Conservation (phyloP, 2,329 filamentous ascomycete genomes). For the Neofusicoccum umdonicola region DNA sequence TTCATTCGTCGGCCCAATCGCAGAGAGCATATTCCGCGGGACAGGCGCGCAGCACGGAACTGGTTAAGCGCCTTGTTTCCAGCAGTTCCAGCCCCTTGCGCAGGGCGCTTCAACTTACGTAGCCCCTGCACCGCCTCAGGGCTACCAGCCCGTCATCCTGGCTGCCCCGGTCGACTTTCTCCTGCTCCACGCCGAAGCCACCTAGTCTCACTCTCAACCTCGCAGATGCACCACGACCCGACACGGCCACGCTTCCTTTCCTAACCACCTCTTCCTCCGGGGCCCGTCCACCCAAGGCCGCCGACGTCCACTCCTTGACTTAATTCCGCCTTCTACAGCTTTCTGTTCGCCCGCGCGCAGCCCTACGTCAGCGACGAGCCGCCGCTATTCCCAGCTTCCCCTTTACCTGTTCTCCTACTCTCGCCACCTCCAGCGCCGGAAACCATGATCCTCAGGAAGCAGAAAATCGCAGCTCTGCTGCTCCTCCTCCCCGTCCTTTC, state of each 20-base stretch:
- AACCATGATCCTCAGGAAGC: conserved; percentile 61
- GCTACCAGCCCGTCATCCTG: neutral
- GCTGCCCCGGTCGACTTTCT: neutral
- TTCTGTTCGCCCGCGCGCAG: neutral
- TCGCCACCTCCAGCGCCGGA: neutral
- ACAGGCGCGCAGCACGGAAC: neutral
- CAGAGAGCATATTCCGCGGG: neutral
- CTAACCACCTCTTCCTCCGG: neutral
- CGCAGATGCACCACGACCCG: conserved; percentile 2
- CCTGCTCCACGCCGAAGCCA: conserved; percentile 13
- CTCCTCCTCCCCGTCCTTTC: conserved; percentile 60
- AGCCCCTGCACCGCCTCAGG: conserved; percentile 18
- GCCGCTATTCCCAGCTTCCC: conserved; percentile 1
- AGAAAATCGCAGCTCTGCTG: conserved; percentile 56
- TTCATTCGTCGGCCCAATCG: neutral
- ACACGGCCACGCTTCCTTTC: neutral
- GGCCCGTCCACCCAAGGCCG: neutral
- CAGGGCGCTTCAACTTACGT: conserved; percentile 12
- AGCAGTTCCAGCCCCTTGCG: conserved; percentile 12
- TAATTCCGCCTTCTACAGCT: neutral
- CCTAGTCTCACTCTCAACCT: conserved; percentile 7
- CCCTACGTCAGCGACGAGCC: conserved; percentile 16
- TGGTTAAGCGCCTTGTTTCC: neutral
- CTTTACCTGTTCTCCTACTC: neutral
- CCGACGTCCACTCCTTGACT: conserved; percentile 16